phyloP scores from a whole-genome alignment of 1,284 basidiomycete species.

The Apiotrichum montevideense region DNA sequence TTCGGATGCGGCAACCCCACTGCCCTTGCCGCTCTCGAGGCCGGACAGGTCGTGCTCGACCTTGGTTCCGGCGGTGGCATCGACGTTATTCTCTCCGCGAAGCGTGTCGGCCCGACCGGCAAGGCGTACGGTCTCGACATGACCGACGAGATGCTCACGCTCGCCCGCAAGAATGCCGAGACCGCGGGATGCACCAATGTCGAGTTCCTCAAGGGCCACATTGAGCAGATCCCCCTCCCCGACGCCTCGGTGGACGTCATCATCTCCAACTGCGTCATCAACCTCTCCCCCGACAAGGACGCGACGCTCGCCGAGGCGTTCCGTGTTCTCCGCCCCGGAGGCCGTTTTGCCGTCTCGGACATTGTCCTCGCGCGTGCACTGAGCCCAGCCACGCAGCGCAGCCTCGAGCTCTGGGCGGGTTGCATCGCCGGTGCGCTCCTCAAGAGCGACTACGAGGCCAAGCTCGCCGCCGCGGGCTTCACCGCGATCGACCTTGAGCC shows the following conservation, averaged over 20 bases:
- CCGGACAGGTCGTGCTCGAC: slow-evolving; percentile 56
- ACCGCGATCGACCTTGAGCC: slow-evolving; percentile 8
- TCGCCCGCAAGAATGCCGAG: slow-evolving; percentile 48
- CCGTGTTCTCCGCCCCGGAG: slow-evolving; percentile 94
- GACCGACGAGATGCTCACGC: slow-evolving; percentile 36
- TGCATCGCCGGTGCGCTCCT: slow-evolving; percentile 18
- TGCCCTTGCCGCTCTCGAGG: slow-evolving; percentile 11
- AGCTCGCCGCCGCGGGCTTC: slow-evolving; percentile 14
- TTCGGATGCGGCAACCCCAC: slow-evolving; percentile 22
- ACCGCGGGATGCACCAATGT: slow-evolving; percentile 48
- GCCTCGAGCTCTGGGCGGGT: slow-evolving; percentile 19
- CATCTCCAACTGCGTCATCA: slow-evolving; percentile 56
- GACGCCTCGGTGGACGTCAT: slow-evolving; percentile 53
- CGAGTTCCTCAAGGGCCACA: slow-evolving; percentile 50
- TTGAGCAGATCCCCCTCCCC: slow-evolving; percentile 51
- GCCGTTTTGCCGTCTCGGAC: slow-evolving; percentile 72
- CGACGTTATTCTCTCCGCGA: slow-evolving; percentile 54
- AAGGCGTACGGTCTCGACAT: slow-evolving; percentile 54
- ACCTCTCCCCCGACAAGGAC: slow-evolving; percentile 50
- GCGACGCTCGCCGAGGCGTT: slow-evolving; percentile 70
- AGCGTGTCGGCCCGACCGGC: slow-evolving; percentile 51
- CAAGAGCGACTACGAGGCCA: slow-evolving; percentile 11
- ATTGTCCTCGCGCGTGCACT: slow-evolving; percentile 15
- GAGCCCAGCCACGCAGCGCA: not conserved
- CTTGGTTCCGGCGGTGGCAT: slow-evolving; percentile 56